These are phyloP conservation scores for Aspergillus intermedius DNA, from an alignment of 2,329 filamentous ascomycete genomes.

Conservation along the genomic window DNA sequence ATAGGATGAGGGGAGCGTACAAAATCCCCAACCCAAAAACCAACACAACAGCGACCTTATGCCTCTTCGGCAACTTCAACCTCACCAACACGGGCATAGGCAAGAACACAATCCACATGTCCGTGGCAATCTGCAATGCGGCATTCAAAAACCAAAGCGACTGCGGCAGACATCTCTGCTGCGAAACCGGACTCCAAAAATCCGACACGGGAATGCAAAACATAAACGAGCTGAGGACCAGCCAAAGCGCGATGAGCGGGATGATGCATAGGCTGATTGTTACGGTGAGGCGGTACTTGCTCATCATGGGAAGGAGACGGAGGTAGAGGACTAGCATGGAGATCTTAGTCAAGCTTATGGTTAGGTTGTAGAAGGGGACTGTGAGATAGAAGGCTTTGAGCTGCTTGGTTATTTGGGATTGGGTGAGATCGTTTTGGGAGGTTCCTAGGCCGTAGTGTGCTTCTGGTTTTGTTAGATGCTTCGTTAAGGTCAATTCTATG, in stretches of 20 bases:
- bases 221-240: conserved; percentile 20
- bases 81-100: conserved; percentile 20
- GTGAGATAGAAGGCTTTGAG: conserved; percentile 21
- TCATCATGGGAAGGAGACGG: conserved; percentile 23
- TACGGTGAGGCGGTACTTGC: conserved; percentile 10
- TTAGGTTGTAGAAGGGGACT: conserved; percentile 30
- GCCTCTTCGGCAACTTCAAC: conserved; percentile 15
- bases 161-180: conserved; percentile 15
- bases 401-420: not conserved
- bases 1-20: conserved; percentile 9
- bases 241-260: conserved; percentile 20
- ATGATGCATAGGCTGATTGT: conserved; percentile 11
- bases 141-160: conserved; percentile 25
- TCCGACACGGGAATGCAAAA: conserved; percentile 19
- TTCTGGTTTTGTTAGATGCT: conserved; percentile 8
- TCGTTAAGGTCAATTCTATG: not conserved
- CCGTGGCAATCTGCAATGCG: conserved; percentile 20
- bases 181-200: conserved; percentile 16
- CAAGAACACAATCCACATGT: conserved; percentile 19
- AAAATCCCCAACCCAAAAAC: conserved; percentile 25
- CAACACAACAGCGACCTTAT: conserved; percentile 19
- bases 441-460: conserved; percentile 18
- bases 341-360: conserved; percentile 25
- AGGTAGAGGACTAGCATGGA: conserved; percentile 26
- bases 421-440: not conserved